These are phyloP conservation scores for Populus ilicifolia DNA, from an alignment of 345 rosid species.

Conservation along the genomic window DNA sequence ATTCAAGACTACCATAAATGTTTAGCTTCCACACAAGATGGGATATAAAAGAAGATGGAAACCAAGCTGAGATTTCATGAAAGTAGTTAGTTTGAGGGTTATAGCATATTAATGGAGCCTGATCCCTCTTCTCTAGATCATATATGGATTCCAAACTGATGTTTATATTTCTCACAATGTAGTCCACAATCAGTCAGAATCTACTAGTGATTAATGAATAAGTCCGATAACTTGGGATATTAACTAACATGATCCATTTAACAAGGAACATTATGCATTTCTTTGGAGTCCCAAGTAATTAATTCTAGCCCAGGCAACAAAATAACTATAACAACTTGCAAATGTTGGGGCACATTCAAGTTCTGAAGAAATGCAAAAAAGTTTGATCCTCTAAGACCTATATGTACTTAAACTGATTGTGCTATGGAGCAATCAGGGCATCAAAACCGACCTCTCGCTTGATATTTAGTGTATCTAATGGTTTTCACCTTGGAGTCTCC, in stretches of 20 bases:
- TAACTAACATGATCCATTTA: too few relatives aligned
- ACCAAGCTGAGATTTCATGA: neutral
- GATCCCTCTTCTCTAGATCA: neutral
- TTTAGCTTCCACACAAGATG: neutral
- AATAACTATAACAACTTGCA: too few relatives aligned
- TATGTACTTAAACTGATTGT: neutral
- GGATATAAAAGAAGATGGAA: neutral
- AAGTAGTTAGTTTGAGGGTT: neutral
- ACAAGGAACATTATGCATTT: too few relatives aligned
- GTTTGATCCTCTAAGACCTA: neutral
- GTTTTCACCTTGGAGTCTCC: conserved; percentile 31
- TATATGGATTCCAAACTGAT: neutral
- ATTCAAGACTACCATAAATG: neutral
- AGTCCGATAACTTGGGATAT: neutral
- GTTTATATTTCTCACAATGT: neutral
- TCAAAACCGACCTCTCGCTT: conserved; percentile 64
- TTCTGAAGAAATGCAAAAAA: too few relatives aligned
- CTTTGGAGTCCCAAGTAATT: too few relatives aligned
- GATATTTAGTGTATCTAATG: conserved; percentile 49
- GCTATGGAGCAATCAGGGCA: conserved; percentile 64
- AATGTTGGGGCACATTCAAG: too few relatives aligned
- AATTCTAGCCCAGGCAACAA: too few relatives aligned
- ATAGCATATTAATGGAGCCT: neutral
- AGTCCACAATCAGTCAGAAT: neutral
- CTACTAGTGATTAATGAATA: neutral